These are phyloP conservation scores for Lactifluus echinatus DNA, from an alignment of 768 basidiomycete species.

Conservation along the genomic window DNA sequence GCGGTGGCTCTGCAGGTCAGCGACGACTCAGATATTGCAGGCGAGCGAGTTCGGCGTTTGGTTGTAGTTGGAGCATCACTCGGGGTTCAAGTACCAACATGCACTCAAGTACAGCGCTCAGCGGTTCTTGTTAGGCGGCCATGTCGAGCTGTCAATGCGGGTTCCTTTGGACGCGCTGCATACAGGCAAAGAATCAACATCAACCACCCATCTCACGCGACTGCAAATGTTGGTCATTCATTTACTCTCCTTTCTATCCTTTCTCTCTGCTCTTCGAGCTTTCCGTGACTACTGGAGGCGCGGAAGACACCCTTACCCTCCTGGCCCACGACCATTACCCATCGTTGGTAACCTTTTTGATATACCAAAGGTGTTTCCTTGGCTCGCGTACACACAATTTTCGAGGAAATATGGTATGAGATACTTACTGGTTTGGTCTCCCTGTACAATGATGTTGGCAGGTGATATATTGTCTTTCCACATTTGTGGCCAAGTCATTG, in stretches of 20 bases:
- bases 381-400: not conserved
- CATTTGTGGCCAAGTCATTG: not conserved
- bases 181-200: too few relatives aligned
- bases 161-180: too few relatives aligned
- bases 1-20: too few relatives aligned
- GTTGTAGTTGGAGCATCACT: too few relatives aligned
- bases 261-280: not conserved
- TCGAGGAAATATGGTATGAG: constrained; percentile 5
- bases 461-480: constrained; percentile 2
- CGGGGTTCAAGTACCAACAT: too few relatives aligned
- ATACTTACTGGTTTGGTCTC: not conserved
- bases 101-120: too few relatives aligned
- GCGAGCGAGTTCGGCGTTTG: too few relatives aligned
- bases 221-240: not conserved
- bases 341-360: constrained; percentile 8
- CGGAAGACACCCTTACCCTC: not conserved
- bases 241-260: not conserved
- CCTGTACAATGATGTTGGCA: not conserved
- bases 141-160: too few relatives aligned
- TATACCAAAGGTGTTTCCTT: constrained; percentile 2
- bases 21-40: too few relatives aligned
- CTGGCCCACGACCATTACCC: constrained; percentile 6
- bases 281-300: not conserved
- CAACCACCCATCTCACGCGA: too few relatives aligned
- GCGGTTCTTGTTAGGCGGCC: too few relatives aligned